Conservation (phyloP, 192 early-diverging fungal genomes). For the Linnemannia schmuckeri region DNA sequence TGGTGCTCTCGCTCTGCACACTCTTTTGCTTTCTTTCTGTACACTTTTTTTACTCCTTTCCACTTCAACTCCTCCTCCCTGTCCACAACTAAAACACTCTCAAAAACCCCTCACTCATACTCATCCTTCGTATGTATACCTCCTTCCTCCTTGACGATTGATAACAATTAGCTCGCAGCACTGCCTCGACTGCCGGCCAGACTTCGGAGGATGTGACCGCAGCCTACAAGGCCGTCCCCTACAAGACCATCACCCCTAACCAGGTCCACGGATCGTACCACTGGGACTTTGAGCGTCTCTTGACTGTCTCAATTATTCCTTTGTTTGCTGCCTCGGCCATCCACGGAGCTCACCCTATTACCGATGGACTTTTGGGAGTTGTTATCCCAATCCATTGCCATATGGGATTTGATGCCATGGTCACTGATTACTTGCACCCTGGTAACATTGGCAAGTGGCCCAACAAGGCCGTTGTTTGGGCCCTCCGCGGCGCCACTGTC, state of each 20-base stretch:
- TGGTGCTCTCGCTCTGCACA: not conserved
- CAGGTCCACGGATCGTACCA: slow-evolving; percentile 90
- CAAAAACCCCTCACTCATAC: slow-evolving; percentile 1
- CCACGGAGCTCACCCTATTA: slow-evolving; percentile 83
- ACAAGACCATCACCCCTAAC: slow-evolving; percentile 62
- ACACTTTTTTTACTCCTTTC: not conserved
- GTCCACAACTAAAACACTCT: not conserved
- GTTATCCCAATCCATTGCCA: slow-evolving; percentile 91
- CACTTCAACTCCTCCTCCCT: not conserved
- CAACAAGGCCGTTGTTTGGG: slow-evolving; percentile 71
- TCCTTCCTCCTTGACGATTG: not conserved
- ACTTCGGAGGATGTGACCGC: slow-evolving; percentile 28
- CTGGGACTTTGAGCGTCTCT: slow-evolving; percentile 92
- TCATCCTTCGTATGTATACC: not conserved
- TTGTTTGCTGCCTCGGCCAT: slow-evolving; percentile 78
- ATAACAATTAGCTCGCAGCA: slow-evolving; percentile 27
- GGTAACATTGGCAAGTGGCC: slow-evolving; percentile 68
- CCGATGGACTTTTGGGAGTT: slow-evolving; percentile 89
- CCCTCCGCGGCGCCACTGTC: slow-evolving; percentile 76
- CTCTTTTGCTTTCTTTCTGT: not conserved
- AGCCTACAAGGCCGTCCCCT: slow-evolving; percentile 56
- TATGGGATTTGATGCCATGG: slow-evolving; percentile 80
- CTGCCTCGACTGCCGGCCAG: slow-evolving; percentile 25
- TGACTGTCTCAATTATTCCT: slow-evolving; percentile 81
- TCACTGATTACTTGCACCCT: slow-evolving; percentile 86